Percentiles rank a stretch among this genome's conserved stretches.
Conservation (phyloP, 768 basidiomycete genomes). For the Nidularia pulvinata region DNA sequence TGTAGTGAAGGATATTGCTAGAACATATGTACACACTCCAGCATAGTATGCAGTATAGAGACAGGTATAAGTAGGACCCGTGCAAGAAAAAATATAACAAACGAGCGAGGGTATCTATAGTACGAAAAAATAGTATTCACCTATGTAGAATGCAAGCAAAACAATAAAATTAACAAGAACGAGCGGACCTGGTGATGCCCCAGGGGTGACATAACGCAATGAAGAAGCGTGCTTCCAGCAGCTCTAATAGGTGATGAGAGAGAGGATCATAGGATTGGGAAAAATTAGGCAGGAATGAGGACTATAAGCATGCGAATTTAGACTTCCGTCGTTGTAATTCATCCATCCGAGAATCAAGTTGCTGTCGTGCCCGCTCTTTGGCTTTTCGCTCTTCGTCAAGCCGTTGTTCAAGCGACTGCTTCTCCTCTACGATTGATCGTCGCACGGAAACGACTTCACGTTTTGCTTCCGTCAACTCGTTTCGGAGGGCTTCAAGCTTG, state of each 20-base stretch:
- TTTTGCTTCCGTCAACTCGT: conserved; percentile 76
- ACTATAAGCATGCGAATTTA: conserved; percentile 88
- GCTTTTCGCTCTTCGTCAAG: conserved; percentile 86
- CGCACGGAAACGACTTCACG: conserved; percentile 79
- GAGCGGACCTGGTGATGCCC: conserved; percentile 29
- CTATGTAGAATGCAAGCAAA: conserved; percentile 13
- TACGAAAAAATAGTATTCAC: conserved; percentile 28
- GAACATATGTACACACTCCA: not conserved
- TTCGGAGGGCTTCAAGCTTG: conserved; percentile 67
- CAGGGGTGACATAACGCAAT: conserved; percentile 11
- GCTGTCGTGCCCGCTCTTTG: conserved; percentile 88
- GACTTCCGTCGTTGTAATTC: conserved; percentile 85
- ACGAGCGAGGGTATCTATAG: conserved; percentile 43
- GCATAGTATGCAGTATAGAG: conserved; percentile 13
- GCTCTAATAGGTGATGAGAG: conserved; percentile 5
- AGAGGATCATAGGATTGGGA: conserved; percentile 7
- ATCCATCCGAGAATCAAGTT: conserved; percentile 87
- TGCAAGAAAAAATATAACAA: conserved; percentile 10
- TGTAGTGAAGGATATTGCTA: too few species aligned
- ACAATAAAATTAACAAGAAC: conserved; percentile 24
- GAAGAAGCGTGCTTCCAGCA: conserved; percentile 13
- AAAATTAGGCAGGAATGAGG: conserved; percentile 9
- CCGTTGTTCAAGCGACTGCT: conserved; percentile 80
- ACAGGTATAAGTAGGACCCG: conserved; percentile 22
- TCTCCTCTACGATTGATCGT: conserved; percentile 84